Conservation (phyloP, 306 rosid species). For the Cucurbita moschata region DNA sequence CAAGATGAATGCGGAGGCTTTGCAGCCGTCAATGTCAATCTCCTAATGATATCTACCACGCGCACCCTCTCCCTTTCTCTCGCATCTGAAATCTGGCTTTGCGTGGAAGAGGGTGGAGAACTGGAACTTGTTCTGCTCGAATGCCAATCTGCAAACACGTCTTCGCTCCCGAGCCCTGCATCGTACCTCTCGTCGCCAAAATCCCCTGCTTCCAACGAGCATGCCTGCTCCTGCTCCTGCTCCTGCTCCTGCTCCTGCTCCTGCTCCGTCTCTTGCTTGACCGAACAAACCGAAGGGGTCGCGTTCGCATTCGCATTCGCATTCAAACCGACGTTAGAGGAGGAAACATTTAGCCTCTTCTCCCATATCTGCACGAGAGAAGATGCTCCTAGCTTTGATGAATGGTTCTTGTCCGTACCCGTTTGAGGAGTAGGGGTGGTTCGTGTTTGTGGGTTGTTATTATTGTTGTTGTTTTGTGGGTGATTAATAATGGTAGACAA, state of each 20-base stretch:
- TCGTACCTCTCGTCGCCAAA: conserved; percentile 21
- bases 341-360: conserved; percentile 40
- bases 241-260: background rate
- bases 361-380: conserved; percentile 92
- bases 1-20: conserved; percentile 14
- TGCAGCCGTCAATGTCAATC: conserved; percentile 27
- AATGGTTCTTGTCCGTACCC: background rate
- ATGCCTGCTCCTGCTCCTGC: background rate
- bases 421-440: background rate
- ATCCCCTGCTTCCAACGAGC: conserved; percentile 16
- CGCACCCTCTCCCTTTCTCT: conserved; percentile 30
- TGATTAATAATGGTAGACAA: too few relatives aligned
- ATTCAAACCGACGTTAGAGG: background rate
- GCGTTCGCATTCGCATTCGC: background rate
- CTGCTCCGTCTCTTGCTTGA: background rate
- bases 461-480: background rate
- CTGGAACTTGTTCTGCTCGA: conserved; percentile 12
- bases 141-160: conserved; percentile 29
- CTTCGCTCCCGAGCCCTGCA: conserved; percentile 11
- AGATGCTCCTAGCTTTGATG: conserved; percentile 44
- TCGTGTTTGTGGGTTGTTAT: background rate
- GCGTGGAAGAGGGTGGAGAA: conserved; percentile 21
- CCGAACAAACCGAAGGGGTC: background rate
- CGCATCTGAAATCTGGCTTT: conserved; percentile 18
- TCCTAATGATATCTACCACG: conserved; percentile 58